These are phyloP conservation scores for Eucalyptus pauciflora DNA, from an alignment of 345 rosid genomes.

Conservation along the genomic window DNA sequence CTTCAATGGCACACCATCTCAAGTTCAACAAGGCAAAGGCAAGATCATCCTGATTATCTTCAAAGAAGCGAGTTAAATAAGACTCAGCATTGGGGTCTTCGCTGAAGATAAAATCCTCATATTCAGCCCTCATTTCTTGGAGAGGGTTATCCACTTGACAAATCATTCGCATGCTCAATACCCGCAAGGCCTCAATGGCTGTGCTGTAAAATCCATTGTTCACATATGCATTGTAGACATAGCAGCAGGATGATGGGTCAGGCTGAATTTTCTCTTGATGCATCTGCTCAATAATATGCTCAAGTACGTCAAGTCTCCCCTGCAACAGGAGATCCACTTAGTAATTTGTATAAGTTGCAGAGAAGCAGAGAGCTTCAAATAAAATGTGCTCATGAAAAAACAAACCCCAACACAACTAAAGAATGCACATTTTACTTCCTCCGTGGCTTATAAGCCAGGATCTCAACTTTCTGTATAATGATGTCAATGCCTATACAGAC, in stretches of 20 bases:
- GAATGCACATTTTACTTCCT: not conserved
- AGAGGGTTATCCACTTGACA: constrained; percentile 14
- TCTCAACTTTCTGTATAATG: not conserved
- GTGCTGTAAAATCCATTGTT: constrained; percentile 19
- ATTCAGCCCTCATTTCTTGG: constrained; percentile 25
- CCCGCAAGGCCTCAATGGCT: constrained; percentile 70
- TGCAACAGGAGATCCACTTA: not conserved
- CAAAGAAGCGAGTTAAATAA: constrained; percentile 28
- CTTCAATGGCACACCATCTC: constrained; percentile 71
- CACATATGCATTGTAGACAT: constrained; percentile 40
- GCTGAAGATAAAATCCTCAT: constrained; percentile 38
- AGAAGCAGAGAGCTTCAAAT: not conserved
- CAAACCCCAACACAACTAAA: not conserved
- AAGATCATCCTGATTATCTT: constrained; percentile 20
- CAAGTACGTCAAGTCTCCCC: constrained; percentile 59
- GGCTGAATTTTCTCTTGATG: constrained; percentile 43
- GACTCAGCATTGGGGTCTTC: constrained; percentile 55
- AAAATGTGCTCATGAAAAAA: not conserved
- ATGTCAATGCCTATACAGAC: not conserved
- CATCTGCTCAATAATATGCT: constrained; percentile 55
- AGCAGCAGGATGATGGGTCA: constrained; percentile 56
- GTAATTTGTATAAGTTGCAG: not conserved
- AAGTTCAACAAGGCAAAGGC: constrained; percentile 47
- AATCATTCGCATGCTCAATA: constrained; percentile 65
- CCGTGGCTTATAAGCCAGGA: not conserved